A percentile compares a stretch with the other conserved stretches of the same genome.
These are phyloP conservation scores for Andrographis paniculata DNA, from an alignment of 305 asterid genomes.

Conservation along the genomic window DNA sequence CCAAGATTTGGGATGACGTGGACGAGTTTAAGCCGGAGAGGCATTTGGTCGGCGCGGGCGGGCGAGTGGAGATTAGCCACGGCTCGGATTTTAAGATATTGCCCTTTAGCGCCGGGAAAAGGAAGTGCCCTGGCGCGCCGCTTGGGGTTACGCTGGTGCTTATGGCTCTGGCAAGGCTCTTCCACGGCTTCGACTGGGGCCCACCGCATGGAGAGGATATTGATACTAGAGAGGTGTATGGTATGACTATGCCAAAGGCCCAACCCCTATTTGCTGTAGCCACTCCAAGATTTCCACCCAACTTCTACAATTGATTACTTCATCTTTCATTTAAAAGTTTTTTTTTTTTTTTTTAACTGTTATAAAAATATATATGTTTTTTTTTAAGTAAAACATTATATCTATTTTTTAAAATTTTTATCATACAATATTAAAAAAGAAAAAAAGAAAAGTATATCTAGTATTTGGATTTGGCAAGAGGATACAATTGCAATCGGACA, in stretches of 20 bases:
- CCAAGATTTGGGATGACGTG: constrained; percentile 59
- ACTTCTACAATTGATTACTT: too few relatives aligned
- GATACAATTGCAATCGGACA: too few relatives aligned
- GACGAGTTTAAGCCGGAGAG: constrained; percentile 79
- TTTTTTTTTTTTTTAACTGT: too few relatives aligned
- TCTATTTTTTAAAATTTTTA: too few relatives aligned
- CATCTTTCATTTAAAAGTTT: too few relatives aligned
- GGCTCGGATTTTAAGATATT: constrained; percentile 82
- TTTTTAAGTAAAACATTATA: too few relatives aligned
- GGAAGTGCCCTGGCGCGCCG: constrained; percentile 97
- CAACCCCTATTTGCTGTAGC: constrained; percentile 54
- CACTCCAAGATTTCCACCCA: constrained; percentile 64
- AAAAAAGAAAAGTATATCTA: too few relatives aligned
- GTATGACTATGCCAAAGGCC: constrained; percentile 96
- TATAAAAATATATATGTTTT: too few relatives aligned
- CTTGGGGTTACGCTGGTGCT: constrained; percentile 80
- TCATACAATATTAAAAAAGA: too few relatives aligned
- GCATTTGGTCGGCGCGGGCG: constrained; percentile 41
- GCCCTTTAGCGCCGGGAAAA: constrained; percentile 84
- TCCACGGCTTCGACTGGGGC: constrained; percentile 72
- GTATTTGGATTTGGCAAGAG: too few relatives aligned
- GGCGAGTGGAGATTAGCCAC: constrained; percentile 88
- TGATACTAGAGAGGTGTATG: constrained; percentile 78
- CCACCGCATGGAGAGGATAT: constrained; percentile 56
- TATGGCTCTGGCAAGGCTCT: constrained; percentile 78